Evolutionary conservation across 352 stramenopile genomes (phyloP).

Genomic region (Pythium brassicae): DNA sequence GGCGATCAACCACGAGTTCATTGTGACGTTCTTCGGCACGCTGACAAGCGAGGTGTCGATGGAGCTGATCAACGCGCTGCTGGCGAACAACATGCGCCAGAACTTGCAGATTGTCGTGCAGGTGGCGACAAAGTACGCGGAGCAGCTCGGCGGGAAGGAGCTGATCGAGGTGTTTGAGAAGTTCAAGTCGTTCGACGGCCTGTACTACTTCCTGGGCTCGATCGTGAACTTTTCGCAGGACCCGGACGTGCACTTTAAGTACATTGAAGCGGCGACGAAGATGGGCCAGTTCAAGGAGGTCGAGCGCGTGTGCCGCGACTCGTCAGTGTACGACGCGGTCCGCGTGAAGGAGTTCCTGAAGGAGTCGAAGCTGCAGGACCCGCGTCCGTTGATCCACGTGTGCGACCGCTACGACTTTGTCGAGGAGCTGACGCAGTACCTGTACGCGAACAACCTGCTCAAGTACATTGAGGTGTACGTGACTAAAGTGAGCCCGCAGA

Average conservation of each 20-base stretch:
- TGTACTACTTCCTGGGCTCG: constrained; percentile 99
- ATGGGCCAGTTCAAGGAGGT: constrained; percentile 99
- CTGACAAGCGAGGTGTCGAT: constrained; percentile 97
- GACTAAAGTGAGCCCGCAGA: constrained; percentile 96
- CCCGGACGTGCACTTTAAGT: constrained; percentile 99
- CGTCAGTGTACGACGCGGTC: constrained; percentile 98
- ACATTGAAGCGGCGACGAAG: constrained; percentile 99
- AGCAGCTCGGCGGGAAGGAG: constrained; percentile 91
- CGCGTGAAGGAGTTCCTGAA: constrained; percentile 99
- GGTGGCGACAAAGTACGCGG: constrained; percentile 94
- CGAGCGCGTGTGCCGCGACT: constrained; percentile 99
- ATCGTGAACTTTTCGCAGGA: constrained; percentile 99
- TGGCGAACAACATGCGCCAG: constrained; percentile 96
- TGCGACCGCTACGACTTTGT: constrained; percentile 99
- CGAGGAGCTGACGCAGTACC: constrained; percentile 99
- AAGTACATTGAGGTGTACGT: constrained; percentile 99
- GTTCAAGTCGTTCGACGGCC: constrained; percentile 97
- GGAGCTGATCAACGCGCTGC: constrained; percentile 97
- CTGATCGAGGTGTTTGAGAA: constrained; percentile 99
- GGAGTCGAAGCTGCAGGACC: constrained; percentile 98
- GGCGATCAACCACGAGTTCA: constrained; percentile 96
- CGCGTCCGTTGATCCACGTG: constrained; percentile 98
- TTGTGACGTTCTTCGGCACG: constrained; percentile 98
- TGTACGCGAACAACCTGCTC: constrained; percentile 99
- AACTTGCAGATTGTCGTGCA: constrained; percentile 99